These are phyloP conservation scores for Miscanthus lutarioriparius DNA, from an alignment of 176 grass and related monocot species.

Conservation along the genomic window DNA sequence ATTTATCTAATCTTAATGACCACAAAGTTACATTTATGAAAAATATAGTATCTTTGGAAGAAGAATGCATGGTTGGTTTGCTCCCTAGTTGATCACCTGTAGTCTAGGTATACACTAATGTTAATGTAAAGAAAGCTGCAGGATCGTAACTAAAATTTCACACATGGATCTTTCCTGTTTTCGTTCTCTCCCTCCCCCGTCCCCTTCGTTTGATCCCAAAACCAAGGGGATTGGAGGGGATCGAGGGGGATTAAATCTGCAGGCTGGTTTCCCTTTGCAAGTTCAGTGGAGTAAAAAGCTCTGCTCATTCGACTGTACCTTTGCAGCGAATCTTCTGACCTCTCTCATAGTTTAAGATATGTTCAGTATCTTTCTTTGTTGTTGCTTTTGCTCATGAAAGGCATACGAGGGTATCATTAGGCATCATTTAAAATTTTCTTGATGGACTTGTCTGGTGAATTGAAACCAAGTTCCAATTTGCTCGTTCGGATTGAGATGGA, in stretches of 20 bases:
- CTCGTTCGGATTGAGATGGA: constrained; percentile 25
- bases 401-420: not conserved
- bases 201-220: not conserved
- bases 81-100: not conserved
- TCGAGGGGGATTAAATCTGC: not conserved
- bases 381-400: not conserved
- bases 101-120: not conserved
- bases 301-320: not conserved
- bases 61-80: not conserved
- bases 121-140: not conserved
- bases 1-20: not conserved
- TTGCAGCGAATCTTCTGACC: not conserved
- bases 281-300: not conserved
- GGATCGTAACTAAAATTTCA: not conserved
- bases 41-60: not conserved
- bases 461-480: constrained; percentile 30
- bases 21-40: not conserved
- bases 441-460: not conserved
- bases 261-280: not conserved
- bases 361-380: not conserved
- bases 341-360: not conserved
- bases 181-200: not conserved
- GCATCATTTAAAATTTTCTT: not conserved
- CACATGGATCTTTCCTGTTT: not conserved
- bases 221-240: not conserved